These are phyloP conservation scores for Verticillium zaregamsianum DNA, from an alignment of 2,329 filamentous ascomycete genomes.

Conservation along the genomic window DNA sequence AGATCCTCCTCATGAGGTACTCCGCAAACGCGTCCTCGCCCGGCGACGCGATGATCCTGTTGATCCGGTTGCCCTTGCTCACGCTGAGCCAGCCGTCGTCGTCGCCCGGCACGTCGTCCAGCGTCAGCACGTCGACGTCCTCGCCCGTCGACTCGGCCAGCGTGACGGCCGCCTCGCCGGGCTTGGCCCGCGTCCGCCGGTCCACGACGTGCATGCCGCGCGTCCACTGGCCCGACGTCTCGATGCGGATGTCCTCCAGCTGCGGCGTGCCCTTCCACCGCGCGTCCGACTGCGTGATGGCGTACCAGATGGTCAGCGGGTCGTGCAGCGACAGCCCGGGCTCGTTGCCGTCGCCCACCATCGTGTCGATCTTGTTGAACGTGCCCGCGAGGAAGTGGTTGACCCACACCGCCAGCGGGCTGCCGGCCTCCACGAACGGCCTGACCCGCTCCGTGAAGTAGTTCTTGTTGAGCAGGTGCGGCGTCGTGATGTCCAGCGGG, in stretches of 20 bases:
- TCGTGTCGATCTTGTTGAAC: conserved; percentile 62
- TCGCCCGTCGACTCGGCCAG: conserved; percentile 21
- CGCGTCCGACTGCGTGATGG: conserved; percentile 56
- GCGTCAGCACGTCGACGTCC: conserved; percentile 29
- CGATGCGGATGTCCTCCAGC: conserved; percentile 80
- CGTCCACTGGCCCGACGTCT: conserved; percentile 92
- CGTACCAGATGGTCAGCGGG: conserved; percentile 75
- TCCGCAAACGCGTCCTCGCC: conserved; percentile 64
- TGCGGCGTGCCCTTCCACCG: conserved; percentile 53
- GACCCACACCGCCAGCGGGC: conserved; percentile 71
- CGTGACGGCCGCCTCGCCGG: conserved; percentile 32
- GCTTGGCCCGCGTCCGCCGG: conserved; percentile 56
- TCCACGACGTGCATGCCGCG: conserved; percentile 87
- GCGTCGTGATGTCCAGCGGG: conserved; percentile 72
- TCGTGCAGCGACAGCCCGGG: conserved; percentile 69
- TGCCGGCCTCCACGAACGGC: conserved; percentile 54
- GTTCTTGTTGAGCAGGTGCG: conserved; percentile 60
- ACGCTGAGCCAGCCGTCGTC: conserved; percentile 70
- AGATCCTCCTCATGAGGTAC: conserved; percentile 62
- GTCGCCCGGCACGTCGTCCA: conserved; percentile 63
- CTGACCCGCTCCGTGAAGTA: conserved; percentile 55
- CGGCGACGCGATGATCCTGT: conserved; percentile 66
- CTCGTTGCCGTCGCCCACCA: conserved; percentile 54
- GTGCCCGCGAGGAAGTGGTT: conserved; percentile 67
- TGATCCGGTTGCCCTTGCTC: conserved; percentile 73